Evolutionary conservation across 768 basidiomycete species (phyloP).

Genomic region (Neoboletus magnificus): DNA sequence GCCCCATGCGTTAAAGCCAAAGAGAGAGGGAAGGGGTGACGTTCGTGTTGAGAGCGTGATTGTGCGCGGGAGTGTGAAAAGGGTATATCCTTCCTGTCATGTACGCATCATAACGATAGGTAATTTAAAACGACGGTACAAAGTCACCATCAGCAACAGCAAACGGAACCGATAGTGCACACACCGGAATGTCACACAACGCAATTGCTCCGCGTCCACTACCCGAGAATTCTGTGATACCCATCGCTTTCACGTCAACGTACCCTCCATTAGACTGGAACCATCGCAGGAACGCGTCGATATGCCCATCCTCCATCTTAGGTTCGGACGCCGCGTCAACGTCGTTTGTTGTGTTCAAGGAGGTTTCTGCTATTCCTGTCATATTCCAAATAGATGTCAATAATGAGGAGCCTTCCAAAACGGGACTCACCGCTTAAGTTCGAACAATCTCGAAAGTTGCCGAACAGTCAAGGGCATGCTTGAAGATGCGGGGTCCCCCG

Average conservation of each 20-base stretch:
- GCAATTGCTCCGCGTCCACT: conserved; percentile 77
- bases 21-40: conserved; percentile 54
- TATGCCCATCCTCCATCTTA: conserved; percentile 7
- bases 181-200: conserved; percentile 66
- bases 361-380: background rate
- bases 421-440: background rate
- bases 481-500: background rate
- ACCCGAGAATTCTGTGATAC: conserved; percentile 43
- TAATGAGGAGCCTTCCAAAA: background rate
- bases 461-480: background rate
- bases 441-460: conserved; percentile 8
- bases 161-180: conserved; percentile 13
- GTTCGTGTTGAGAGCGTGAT: conserved; percentile 79
- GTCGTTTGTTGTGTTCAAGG: background rate
- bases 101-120: background rate
- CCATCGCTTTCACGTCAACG: conserved; percentile 47
- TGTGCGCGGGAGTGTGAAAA: conserved; percentile 80
- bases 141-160: background rate
- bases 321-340: background rate
- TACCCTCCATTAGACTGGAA: conserved; percentile 50
- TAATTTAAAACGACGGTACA: background rate
- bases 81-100: conserved; percentile 60
- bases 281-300: conserved; percentile 51
- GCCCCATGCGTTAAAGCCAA: conserved; percentile 68
- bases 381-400: conserved; percentile 6